These are phyloP conservation scores for Fusarium nematophilum DNA, from an alignment of 2,329 filamentous ascomycete genomes.

Conservation along the genomic window DNA sequence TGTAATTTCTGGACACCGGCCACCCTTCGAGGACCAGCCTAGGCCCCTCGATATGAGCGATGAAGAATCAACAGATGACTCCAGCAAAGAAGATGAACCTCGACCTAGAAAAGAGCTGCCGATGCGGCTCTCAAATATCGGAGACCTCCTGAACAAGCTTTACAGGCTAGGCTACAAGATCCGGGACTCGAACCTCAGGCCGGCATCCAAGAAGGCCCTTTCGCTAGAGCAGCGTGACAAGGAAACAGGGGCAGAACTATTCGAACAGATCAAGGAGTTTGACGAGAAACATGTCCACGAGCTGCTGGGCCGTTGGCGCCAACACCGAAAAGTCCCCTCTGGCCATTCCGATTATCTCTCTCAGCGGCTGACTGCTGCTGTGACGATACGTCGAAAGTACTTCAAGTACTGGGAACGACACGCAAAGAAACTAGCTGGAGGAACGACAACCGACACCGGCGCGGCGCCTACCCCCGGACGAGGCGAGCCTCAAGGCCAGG, in stretches of 20 bases:
- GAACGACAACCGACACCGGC: neutral
- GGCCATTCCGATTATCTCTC: neutral
- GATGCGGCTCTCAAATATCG: neutral
- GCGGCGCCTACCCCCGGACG: too few relatives aligned
- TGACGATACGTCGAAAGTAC: neutral
- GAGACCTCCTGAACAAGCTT: neutral
- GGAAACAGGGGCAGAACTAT: neutral
- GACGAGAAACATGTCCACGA: neutral
- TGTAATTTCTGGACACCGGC: neutral
- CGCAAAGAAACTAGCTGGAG: neutral
- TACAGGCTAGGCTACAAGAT: neutral
- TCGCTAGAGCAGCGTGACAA: neutral
- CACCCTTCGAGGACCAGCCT: neutral
- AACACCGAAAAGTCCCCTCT: neutral
- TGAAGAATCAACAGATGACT: neutral
- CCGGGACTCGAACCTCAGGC: neutral
- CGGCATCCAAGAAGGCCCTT: neutral
- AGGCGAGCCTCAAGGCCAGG: too few relatives aligned
- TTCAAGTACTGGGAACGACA: neutral
- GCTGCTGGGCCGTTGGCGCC: neutral
- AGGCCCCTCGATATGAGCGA: neutral
- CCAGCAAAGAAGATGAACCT: neutral
- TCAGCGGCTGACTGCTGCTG: neutral
- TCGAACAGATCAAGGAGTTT: neutral
- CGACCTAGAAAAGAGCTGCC: neutral